These are phyloP conservation scores for Venturia nashicola DNA, from an alignment of 2,329 filamentous ascomycete genomes.

Conservation along the genomic window DNA sequence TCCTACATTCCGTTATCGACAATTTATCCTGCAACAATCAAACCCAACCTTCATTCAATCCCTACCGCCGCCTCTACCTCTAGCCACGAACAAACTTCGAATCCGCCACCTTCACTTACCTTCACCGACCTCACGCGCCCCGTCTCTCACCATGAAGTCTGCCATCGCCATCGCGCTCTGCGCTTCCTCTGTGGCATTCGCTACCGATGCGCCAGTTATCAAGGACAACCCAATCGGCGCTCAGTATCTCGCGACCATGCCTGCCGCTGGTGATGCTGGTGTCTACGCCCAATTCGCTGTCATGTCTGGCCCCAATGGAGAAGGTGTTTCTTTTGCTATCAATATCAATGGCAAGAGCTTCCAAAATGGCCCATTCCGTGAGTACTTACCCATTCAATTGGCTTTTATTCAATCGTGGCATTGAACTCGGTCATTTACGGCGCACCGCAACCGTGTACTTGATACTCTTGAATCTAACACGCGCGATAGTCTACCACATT, in stretches of 20 bases:
- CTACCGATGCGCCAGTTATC: slow-evolving; percentile 7
- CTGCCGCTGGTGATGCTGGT: neutral
- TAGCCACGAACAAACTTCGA: neutral
- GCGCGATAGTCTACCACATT: slow-evolving; percentile 30
- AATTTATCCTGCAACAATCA: neutral
- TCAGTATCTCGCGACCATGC: slow-evolving; percentile 21
- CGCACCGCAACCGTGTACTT: too few species aligned
- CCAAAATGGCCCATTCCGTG: neutral
- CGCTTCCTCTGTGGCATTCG: neutral
- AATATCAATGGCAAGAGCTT: slow-evolving; percentile 8
- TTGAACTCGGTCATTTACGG: neutral
- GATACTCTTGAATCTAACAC: neutral
- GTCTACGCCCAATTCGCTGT: slow-evolving; percentile 12
- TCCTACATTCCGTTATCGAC: neutral
- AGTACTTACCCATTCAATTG: neutral
- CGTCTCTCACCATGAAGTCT: neutral
- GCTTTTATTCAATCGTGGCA: neutral
- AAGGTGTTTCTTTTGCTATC: slow-evolving; percentile 10
- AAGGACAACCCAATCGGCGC: slow-evolving; percentile 27
- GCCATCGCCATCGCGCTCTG: neutral
- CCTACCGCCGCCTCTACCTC: neutral
- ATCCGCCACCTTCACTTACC: neutral
- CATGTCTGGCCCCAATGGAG: neutral
- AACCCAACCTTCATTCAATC: neutral
- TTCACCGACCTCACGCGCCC: neutral